phyloP scores from a whole-genome alignment of 2,329 filamentous ascomycete species.

The Ophiocordyceps camponoti-leonardi region DNA sequence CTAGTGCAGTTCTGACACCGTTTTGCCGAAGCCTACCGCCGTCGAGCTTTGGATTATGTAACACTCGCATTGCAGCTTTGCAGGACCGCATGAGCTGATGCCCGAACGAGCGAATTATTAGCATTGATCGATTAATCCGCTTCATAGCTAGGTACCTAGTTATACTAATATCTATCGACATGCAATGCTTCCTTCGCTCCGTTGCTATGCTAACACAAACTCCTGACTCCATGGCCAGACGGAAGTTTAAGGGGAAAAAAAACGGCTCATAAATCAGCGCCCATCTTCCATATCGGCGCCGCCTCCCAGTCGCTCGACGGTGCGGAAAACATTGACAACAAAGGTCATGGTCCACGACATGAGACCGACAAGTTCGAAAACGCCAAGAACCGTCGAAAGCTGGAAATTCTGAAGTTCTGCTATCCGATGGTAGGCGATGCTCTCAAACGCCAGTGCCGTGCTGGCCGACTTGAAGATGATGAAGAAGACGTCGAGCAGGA shows the following conservation, averaged over 20 bases:
- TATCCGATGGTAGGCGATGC: constrained; percentile 43
- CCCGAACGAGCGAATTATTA: too few relatives aligned
- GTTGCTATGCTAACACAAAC: background rate
- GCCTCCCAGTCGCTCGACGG: constrained; percentile 43
- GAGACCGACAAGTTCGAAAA: constrained; percentile 63
- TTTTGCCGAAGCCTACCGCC: background rate
- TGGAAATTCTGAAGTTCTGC: constrained; percentile 27
- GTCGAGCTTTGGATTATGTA: background rate
- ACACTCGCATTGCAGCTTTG: background rate
- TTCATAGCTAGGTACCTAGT: too few relatives aligned
- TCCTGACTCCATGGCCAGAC: background rate
- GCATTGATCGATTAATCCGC: too few relatives aligned
- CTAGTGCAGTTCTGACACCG: constrained; percentile 1
- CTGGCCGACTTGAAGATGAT: constrained; percentile 96
- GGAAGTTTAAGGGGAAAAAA: too few relatives aligned
- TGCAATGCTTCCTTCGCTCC: too few relatives aligned
- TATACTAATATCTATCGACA: too few relatives aligned
- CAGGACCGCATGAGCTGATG: too few relatives aligned
- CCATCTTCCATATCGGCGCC: constrained; percentile 27
- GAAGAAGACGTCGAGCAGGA: constrained; percentile 86
- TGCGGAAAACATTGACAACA: constrained; percentile 63
- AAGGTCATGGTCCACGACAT: constrained; percentile 87
- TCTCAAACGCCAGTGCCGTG: constrained; percentile 74
- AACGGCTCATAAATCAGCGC: background rate
- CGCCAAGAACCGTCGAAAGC: constrained; percentile 50